Evolutionary conservation across 495 filamentous ascomycete genomes (phyloP).

Genomic region (Lasiosphaeria hispida): DNA sequence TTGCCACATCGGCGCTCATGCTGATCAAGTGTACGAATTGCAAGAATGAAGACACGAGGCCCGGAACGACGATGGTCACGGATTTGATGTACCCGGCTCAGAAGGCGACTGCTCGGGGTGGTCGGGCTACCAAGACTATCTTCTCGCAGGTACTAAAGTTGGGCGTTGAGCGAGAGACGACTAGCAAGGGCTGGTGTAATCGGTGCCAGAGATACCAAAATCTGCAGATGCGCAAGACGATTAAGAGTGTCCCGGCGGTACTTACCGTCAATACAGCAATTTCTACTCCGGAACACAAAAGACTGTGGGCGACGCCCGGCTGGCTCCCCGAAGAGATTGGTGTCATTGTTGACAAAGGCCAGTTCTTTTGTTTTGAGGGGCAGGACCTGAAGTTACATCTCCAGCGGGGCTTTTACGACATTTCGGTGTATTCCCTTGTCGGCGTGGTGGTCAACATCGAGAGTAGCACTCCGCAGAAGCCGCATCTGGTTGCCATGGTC

Average conservation of each 20-base stretch:
- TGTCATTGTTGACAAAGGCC: constrained; percentile 73
- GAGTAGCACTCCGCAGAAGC: constrained; percentile 74
- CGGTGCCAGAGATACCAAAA: constrained; percentile 83
- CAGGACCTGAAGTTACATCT: constrained; percentile 73
- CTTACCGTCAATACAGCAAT: constrained; percentile 81
- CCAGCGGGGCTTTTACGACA: constrained; percentile 59
- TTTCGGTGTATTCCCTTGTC: constrained; percentile 87
- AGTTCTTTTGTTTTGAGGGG: constrained; percentile 88
- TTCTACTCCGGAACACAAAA: constrained; percentile 64
- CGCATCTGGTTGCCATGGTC: constrained; percentile 87
- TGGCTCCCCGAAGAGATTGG: constrained; percentile 94
- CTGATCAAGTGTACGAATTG: constrained; percentile 81
- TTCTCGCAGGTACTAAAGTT: constrained; percentile 84
- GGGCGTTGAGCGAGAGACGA: constrained; percentile 80
- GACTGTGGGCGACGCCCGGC: constrained; percentile 79
- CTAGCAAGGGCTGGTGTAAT: constrained; percentile 85
- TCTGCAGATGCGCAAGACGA: constrained; percentile 72
- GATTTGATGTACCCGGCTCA: constrained; percentile 77
- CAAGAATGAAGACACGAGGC: constrained; percentile 68
- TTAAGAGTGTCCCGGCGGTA: constrained; percentile 75
- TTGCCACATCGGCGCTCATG: constrained; percentile 42
- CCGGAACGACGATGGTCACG: constrained; percentile 68
- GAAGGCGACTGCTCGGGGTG: constrained; percentile 42
- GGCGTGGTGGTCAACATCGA: constrained; percentile 88
- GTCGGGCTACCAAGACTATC: constrained; percentile 51